phyloP scores from a whole-genome alignment of 441 rosid genomes.

The Syzygium malaccense region DNA sequence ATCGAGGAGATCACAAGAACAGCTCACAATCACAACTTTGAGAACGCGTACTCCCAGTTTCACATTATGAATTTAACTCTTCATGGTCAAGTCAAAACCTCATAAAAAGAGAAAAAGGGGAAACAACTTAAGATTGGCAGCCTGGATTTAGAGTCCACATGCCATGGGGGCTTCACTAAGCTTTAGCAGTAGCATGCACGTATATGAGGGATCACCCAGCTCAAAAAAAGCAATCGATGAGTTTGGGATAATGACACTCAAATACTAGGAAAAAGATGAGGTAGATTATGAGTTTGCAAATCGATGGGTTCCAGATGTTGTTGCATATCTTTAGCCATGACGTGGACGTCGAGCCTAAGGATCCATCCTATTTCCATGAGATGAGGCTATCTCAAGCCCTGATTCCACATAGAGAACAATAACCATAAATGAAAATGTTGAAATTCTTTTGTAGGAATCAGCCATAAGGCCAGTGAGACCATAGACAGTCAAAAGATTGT shows the following conservation, averaged over 20 bases:
- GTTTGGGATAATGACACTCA: background rate
- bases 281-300: background rate
- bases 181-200: background rate
- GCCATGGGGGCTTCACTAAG: background rate
- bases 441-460: no score
- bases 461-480: background rate
- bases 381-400: background rate
- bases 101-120: background rate
- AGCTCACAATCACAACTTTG: background rate
- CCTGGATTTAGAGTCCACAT: background rate
- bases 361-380: background rate
- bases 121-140: background rate
- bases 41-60: background rate
- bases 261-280: background rate
- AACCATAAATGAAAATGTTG: background rate
- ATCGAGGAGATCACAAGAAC: background rate
- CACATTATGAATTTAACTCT: background rate
- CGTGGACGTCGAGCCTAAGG: background rate
- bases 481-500: background rate
- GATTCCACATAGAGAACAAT: background rate
- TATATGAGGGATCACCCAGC: background rate
- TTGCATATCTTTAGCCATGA: background rate
- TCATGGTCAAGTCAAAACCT: background rate
- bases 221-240: background rate
- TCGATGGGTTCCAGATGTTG: background rate